Percentiles rank a stretch among this genome's conserved stretches.
Evolutionary conservation across 2,329 filamentous ascomycete genomes (phyloP).

Genomic region (Dothideomycetidae sp.): DNA sequence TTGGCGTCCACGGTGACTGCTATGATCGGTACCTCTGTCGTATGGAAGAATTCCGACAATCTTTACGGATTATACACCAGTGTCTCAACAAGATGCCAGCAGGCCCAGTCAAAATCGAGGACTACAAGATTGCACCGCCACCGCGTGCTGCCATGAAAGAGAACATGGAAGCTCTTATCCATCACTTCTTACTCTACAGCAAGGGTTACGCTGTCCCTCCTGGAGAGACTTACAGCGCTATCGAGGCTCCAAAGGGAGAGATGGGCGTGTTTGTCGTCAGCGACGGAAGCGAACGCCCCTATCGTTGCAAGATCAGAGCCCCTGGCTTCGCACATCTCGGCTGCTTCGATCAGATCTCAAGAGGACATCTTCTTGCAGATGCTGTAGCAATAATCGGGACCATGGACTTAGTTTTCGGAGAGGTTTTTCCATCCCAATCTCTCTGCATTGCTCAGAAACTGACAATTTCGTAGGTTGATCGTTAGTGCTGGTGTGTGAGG

Average conservation of each 20-base stretch:
- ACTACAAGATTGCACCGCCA: constrained; percentile 95
- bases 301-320: constrained; percentile 93
- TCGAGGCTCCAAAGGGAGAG: constrained; percentile 99
- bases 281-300: constrained; percentile 90
- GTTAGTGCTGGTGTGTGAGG: too few species aligned
- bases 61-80: constrained; percentile 94
- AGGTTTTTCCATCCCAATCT: too few species aligned
- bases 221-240: constrained; percentile 93
- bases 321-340: constrained; percentile 91
- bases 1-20: constrained; percentile 94
- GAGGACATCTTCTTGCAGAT: constrained; percentile 88
- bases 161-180: constrained; percentile 99
- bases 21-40: constrained; percentile 98
- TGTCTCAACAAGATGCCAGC: constrained; percentile 98
- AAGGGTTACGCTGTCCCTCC: constrained; percentile 96
- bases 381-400: constrained; percentile 83
- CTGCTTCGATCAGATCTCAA: constrained; percentile 85
- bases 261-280: constrained; percentile 97
- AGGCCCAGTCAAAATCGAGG: constrained; percentile 86
- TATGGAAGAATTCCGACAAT: constrained; percentile 99
- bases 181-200: constrained; percentile 97
- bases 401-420: constrained; percentile 62
- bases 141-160: constrained; percentile 99
- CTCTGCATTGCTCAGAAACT: too few species aligned
- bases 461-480: too few species aligned